Evolutionary conservation across 139 green algal genomes (phyloP), one percentile per base, ranked within the genome.

Genomic region (Tetraselmis chui): DNA sequence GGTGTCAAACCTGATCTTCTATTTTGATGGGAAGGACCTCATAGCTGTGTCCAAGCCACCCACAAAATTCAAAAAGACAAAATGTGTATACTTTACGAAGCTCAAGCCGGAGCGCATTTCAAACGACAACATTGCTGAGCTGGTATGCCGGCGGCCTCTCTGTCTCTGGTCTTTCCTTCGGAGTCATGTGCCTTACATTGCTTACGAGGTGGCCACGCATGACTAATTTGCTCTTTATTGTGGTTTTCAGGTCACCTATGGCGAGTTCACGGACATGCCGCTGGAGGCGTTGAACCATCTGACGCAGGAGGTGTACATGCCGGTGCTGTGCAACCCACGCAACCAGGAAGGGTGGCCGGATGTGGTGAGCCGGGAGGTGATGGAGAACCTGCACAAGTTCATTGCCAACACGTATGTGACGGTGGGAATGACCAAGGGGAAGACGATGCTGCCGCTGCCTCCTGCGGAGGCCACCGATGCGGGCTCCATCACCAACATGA

Each of bases 401-500:
- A 89, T 95, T n/a, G 91, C 91, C 0, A 92, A 93, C 76, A 89
- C 90, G 27, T 88, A 91, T 28, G 93, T 97, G 1, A 93, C 90
- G 23, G 90, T 95, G 76, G 94, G 92, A 27, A 87, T 94, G 83
- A 91, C 90, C 80, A 95, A 96, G 83, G 94, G 94, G 1, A 92
- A 97, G 89, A 97, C 93, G 1, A 82, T 96, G 77, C 91, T 98
- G 85, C 94, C 95, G 0, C 80, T 97, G 80, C 94, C 95, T 0
- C 90, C 91, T 1, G 29, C 75, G 24, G 85, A 89, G n/a, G 76
- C 22, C 75, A 84, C 32, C 31, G 31, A 58, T 27, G 78, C 59
- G 0, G 27, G 30, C 59, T 58, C 27, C 59, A 31, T 31, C 2
- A 75, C 28, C 45, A 67, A 67, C 18, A 82, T 90, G 24, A 87